phyloP scores from a whole-genome alignment of 192 early-diverging fungal species.

The Backusella mclennaniae region DNA sequence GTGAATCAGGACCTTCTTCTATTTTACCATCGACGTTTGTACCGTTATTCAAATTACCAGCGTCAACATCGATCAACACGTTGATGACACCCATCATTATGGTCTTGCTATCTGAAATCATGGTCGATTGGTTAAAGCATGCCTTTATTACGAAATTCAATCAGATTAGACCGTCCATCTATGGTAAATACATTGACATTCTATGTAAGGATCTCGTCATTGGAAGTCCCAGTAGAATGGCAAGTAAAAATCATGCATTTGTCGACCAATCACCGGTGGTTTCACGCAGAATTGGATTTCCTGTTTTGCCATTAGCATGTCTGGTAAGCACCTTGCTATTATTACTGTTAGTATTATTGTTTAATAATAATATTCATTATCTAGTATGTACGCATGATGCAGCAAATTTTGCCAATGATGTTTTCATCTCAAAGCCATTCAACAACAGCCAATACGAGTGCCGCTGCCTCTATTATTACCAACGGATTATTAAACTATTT shows the following conservation, averaged over 20 bases:
- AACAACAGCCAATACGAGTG: not conserved
- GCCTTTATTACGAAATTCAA: slow-evolving; percentile 99
- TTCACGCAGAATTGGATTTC: slow-evolving; percentile 78
- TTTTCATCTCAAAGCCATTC: slow-evolving; percentile 16
- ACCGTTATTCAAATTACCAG: slow-evolving; percentile 54
- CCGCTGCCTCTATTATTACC: slow-evolving; percentile 13
- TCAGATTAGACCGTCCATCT: slow-evolving; percentile 84
- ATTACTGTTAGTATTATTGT: too few relatives aligned
- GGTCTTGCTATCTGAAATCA: slow-evolving; percentile 84
- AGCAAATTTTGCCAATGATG: slow-evolving; percentile 34
- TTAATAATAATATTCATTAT: too few relatives aligned
- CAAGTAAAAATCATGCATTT: slow-evolving; percentile 46
- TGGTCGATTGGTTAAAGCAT: slow-evolving; percentile 98
- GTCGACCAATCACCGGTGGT: slow-evolving; percentile 75
- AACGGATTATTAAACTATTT: slow-evolving; percentile 18
- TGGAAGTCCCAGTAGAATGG: slow-evolving; percentile 46
- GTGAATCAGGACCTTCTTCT: slow-evolving; percentile 62
- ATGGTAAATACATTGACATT: slow-evolving; percentile 83
- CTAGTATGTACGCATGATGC: slow-evolving; percentile 32
- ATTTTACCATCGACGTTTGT: slow-evolving; percentile 61
- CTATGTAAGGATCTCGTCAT: slow-evolving; percentile 84
- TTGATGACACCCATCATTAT: slow-evolving; percentile 82
- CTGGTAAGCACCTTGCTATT: slow-evolving; percentile 51
- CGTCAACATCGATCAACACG: slow-evolving; percentile 61
- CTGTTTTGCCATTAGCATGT: slow-evolving; percentile 75